phyloP scores from a whole-genome alignment of 805 yeast genomes.

The Metschnikowia hibisci region DNA sequence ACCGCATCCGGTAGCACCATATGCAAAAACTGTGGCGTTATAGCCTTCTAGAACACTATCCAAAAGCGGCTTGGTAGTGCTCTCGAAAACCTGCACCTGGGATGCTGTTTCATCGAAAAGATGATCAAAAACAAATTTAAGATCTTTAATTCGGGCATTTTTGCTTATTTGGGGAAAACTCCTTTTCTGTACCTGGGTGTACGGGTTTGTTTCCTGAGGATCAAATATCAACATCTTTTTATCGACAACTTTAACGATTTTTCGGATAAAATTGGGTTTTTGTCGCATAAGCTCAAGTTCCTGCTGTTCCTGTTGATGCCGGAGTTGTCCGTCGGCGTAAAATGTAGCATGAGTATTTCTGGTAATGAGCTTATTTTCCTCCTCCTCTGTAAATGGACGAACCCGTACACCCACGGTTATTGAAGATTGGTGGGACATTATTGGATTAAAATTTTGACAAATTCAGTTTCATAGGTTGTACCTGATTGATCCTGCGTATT shows the following conservation, averaged over 20 bases:
- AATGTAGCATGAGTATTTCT: conserved; percentile 31
- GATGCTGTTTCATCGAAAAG: conserved; percentile 63
- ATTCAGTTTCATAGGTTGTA: too few species aligned
- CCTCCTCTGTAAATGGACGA: conserved; percentile 70
- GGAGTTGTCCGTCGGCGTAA: conserved; percentile 54
- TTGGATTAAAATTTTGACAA: not conserved
- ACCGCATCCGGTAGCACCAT: conserved; percentile 99
- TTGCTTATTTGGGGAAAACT: conserved; percentile 38
- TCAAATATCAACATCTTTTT: conserved; percentile 84
- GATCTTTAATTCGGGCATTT: conserved; percentile 57
- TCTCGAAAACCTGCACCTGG: conserved; percentile 64
- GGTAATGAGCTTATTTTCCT: conserved; percentile 45
- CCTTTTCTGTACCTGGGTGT: conserved; percentile 45
- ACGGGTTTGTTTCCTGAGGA: conserved; percentile 71
- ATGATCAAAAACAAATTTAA: conserved; percentile 76
- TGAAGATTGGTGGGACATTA: conserved; percentile 43
- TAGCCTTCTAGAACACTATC: conserved; percentile 77
- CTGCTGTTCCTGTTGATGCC: conserved; percentile 14
- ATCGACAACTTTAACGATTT: conserved; percentile 75
- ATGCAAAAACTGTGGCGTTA: conserved; percentile 90
- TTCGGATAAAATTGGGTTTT: conserved; percentile 54
- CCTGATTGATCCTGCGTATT: too few species aligned
- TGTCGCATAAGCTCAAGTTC: conserved; percentile 7
- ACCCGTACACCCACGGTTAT: conserved; percentile 77
- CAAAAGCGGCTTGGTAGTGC: conserved; percentile 68